A percentile compares a stretch with the other conserved stretches of the same genome.
These are phyloP conservation scores for Cochlearia excelsa DNA, from an alignment of 345 rosid genomes.

Conservation along the genomic window DNA sequence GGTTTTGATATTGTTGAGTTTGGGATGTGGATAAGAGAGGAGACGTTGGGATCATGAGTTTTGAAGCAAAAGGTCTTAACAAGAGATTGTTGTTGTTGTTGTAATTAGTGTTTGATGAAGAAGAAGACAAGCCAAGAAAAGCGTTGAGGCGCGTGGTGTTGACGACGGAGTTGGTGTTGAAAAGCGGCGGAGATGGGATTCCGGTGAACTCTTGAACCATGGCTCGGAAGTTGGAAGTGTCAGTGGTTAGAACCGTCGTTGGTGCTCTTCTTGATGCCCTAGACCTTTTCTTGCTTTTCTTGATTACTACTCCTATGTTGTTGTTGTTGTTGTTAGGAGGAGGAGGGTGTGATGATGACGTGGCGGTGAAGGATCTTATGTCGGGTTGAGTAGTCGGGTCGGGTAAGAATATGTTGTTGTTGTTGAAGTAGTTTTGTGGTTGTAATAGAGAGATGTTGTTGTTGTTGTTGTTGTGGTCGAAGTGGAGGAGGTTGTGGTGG, in stretches of 20 bases:
- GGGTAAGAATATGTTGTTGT: slow-evolving; percentile 50
- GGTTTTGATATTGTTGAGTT: slow-evolving; percentile 34
- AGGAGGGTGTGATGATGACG: slow-evolving; percentile 40
- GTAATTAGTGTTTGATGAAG: slow-evolving; percentile 36
- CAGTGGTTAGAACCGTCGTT: slow-evolving; percentile 84
- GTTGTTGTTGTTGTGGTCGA: slow-evolving; percentile 31
- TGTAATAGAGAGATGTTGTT: slow-evolving; percentile 42
- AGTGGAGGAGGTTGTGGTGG: slow-evolving; percentile 37
- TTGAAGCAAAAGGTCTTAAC: slow-evolving; percentile 52
- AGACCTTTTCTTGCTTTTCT: slow-evolving; percentile 82
- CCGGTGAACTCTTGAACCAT: slow-evolving; percentile 99
- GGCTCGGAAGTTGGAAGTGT: slow-evolving; percentile 86
- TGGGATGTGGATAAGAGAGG: slow-evolving; percentile 31
- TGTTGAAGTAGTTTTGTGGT: slow-evolving; percentile 53
- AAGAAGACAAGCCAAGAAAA: slow-evolving; percentile 54
- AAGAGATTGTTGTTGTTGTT: slow-evolving; percentile 48
- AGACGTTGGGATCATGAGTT: slow-evolving; percentile 39
- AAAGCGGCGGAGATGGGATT: slow-evolving; percentile 77
- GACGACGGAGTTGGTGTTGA: slow-evolving; percentile 57
- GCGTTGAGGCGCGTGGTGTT: slow-evolving; percentile 54
- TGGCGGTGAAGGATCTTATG: slow-evolving; percentile 44
- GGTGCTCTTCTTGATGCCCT: slow-evolving; percentile 94
- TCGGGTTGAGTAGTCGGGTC: slow-evolving; percentile 47
- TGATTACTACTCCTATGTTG: slow-evolving; percentile 30
- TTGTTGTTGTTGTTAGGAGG: background rate